Base-by-base conservation (phyloP, 441 rosid species). In the Kokia cookei region DNA sequence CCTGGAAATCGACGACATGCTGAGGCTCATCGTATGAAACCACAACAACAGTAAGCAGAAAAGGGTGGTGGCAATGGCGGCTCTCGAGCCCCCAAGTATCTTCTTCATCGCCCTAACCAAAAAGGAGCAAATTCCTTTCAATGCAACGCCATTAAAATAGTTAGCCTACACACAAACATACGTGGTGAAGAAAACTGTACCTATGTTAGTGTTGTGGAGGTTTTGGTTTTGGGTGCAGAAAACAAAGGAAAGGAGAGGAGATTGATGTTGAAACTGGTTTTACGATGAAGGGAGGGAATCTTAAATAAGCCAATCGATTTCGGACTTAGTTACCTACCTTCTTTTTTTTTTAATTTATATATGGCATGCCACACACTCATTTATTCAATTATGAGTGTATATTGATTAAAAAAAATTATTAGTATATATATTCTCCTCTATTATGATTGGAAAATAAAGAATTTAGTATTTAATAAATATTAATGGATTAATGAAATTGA, bases 11-110 rank as follows among this genome's bases (percentile, higher is more conserved):
- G 43, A 48, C 15, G 59, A 67, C 15, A 67, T 17, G 59, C 43
- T 67, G 37, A 65, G 19, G 37, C 37, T 65, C 58, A 67, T 67
- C 26, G 7, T 48, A 27, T 67, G 71, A 67, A 67, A 67, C 71
- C 71, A 48, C 42, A 48, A 4, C 58, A 67, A 26, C 24, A 48
- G 11, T 2, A 67, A 48, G 43, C 43, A 48, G 8, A 67, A 27
- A 8, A 67, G 13, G 26, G 29, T 1, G 26, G 43, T 27, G 1
- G 71, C 71, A 15, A 67, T 48, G 58, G 43, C 71, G 27, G 43
- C 58, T 50, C 29, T 67, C 5, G 59, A 48, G 4, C 57, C 37
- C 26, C 58, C 37, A 3, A 0, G 3, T 27, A 14, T 27, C 43
- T 67, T 67, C 71, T 67, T 48, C 71, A 67, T 67, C 15, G 9